Evolutionary conservation across 768 basidiomycete genomes (phyloP).

Genomic region (Xerocomellus chrysenteron): DNA sequence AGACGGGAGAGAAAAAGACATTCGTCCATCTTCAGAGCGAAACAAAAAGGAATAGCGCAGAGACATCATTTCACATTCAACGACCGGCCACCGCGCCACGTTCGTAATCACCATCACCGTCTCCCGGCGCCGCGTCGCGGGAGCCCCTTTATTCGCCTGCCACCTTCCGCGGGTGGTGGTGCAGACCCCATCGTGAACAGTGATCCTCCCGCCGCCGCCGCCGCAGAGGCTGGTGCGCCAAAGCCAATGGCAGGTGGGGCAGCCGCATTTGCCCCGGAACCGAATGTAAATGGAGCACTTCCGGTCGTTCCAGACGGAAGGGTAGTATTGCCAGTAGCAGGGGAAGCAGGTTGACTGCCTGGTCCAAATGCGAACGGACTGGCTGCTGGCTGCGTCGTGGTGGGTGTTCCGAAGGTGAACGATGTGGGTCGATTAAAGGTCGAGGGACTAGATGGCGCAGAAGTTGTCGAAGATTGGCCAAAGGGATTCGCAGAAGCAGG

Average conservation of each 20-base stretch:
- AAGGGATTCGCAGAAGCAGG: slow-evolving; percentile 41
- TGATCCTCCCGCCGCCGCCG: slow-evolving; percentile 30
- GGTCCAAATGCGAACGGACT: slow-evolving; percentile 48
- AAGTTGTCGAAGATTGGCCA: slow-evolving; percentile 40
- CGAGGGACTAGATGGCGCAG: slow-evolving; percentile 58
- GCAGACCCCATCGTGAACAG: slow-evolving; percentile 65
- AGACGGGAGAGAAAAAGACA: slow-evolving; percentile 4
- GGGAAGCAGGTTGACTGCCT: slow-evolving; percentile 59
- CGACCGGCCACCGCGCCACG: slow-evolving; percentile 10
- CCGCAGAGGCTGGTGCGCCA: slow-evolving; percentile 35
- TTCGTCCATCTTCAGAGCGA: slow-evolving; percentile 13
- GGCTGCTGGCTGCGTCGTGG: slow-evolving; percentile 36
- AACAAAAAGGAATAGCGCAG: slow-evolving; percentile 3
- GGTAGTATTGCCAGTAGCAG: slow-evolving; percentile 42
- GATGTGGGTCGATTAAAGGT: slow-evolving; percentile 49
- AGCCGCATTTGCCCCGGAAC: slow-evolving; percentile 31
- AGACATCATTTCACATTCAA: slow-evolving; percentile 8
- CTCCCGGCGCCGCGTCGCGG: slow-evolving; percentile 42
- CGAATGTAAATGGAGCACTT: slow-evolving; percentile 38
- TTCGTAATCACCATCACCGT: slow-evolving; percentile 18
- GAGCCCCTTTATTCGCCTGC: slow-evolving; percentile 53
- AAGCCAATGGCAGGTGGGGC: slow-evolving; percentile 42
- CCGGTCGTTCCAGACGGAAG: slow-evolving; percentile 31
- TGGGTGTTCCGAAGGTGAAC: slow-evolving; percentile 47
- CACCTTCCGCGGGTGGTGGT: slow-evolving; percentile 39